Conservation (phyloP, 352 stramenopile genomes). For the Phytophthora nicotianae region DNA sequence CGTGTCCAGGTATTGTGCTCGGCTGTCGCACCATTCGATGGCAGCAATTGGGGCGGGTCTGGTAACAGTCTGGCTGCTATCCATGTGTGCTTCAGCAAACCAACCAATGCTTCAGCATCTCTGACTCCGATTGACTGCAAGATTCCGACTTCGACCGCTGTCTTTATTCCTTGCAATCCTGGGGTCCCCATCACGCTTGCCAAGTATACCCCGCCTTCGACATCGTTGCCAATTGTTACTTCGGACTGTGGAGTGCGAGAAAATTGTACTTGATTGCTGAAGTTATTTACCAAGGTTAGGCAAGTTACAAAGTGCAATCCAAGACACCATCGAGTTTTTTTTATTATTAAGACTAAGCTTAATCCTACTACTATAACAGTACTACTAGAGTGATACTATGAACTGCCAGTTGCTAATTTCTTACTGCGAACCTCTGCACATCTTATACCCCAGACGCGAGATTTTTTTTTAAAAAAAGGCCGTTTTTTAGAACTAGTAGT, state of each 20-base stretch:
- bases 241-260: background rate
- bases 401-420: too few relatives aligned
- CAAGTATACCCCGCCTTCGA: conserved; percentile 20
- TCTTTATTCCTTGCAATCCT: conserved; percentile 35
- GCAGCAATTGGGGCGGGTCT: background rate
- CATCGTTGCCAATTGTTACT: background rate
- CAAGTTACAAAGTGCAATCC: too few relatives aligned
- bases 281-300: too few relatives aligned
- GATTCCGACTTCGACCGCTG: conserved; percentile 12
- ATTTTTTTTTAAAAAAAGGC: too few relatives aligned
- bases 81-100: conserved; percentile 48
- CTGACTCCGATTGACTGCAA: conserved; percentile 37
- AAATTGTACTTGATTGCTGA: too few relatives aligned
- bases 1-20: conserved; percentile 52
- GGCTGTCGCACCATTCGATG: conserved; percentile 14
- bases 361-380: too few relatives aligned
- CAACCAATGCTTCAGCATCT: conserved; percentile 11
- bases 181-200: conserved; percentile 25
- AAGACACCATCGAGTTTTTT: too few relatives aligned
- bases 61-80: conserved; percentile 43
- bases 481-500: too few relatives aligned
- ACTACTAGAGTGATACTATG: too few relatives aligned
- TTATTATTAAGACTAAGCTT: too few relatives aligned
- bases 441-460: too few relatives aligned
- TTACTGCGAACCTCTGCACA: too few relatives aligned